Conservation (phyloP, 768 basidiomycete species). For the Pleurotus cornucopiae region DNA sequence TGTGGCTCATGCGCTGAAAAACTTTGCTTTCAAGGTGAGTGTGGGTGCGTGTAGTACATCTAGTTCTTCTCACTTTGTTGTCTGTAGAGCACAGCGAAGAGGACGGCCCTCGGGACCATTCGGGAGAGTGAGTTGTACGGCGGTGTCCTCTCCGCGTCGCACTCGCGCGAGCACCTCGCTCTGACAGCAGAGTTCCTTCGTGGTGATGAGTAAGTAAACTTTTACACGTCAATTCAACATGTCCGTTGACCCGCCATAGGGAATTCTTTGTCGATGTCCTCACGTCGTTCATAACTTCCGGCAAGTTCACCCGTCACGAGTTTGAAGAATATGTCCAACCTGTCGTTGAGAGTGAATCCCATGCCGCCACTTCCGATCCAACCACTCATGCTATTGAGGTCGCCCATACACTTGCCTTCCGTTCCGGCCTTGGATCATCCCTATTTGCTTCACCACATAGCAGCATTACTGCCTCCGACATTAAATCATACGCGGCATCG, state of each 20-base stretch:
- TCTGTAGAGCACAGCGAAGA: conserved; percentile 73
- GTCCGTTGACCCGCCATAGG: conserved; percentile 34
- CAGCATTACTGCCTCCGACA: conserved; percentile 55
- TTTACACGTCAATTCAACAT: not conserved
- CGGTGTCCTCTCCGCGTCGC: conserved; percentile 79
- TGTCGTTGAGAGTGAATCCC: conserved; percentile 65
- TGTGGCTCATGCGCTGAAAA: conserved; percentile 91
- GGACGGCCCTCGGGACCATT: conserved; percentile 86
- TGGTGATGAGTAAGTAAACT: conserved; percentile 84
- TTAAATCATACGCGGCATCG: conserved; percentile 68
- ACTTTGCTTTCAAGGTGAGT: conserved; percentile 97
- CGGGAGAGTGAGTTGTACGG: conserved; percentile 93
- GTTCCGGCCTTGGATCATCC: conserved; percentile 86
- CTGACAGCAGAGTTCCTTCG: conserved; percentile 93
- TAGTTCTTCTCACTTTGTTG: not conserved
- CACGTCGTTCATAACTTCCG: conserved; percentile 76
- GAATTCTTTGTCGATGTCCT: conserved; percentile 88
- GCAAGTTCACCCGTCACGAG: conserved; percentile 78
- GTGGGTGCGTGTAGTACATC: not conserved
- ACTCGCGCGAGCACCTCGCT: conserved; percentile 87
- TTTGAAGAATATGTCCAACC: conserved; percentile 72
- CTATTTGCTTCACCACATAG: conserved; percentile 76
- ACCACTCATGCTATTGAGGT: conserved; percentile 74
- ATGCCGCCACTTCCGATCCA: conserved; percentile 55
- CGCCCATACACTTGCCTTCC: conserved; percentile 91